A percentile compares a stretch with the other conserved stretches of the same genome.
Evolutionary conservation across 208 protist species (phyloP).

Genomic region (Trypanosoma mega): DNA sequence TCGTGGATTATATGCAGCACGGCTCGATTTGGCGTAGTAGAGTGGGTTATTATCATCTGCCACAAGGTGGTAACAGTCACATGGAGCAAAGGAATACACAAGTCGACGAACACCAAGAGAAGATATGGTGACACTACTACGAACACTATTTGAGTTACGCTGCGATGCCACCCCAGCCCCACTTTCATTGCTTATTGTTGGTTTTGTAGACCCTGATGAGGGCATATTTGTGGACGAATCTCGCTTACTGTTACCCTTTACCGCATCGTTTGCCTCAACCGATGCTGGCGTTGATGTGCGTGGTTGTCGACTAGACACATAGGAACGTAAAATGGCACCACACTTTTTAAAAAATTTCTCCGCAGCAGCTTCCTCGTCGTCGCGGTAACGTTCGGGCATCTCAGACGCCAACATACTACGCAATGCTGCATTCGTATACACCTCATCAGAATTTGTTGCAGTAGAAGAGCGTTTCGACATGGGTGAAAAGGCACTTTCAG

Average conservation of each 20-base stretch:
- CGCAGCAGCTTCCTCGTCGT: conserved; percentile 33
- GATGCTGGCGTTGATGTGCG: neutral
- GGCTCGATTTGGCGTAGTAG: conserved; percentile 60
- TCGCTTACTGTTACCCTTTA: conserved; percentile 12
- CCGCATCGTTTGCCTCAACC: neutral
- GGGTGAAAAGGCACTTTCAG: neutral
- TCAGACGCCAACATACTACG: conserved; percentile 28
- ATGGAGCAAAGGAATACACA: conserved; percentile 69
- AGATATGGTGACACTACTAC: conserved; percentile 1
- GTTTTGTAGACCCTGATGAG: too few relatives aligned
- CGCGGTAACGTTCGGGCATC: conserved; percentile 25
- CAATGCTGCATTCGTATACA: conserved; percentile 29
- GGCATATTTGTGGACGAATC: too few relatives aligned
- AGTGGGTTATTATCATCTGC: conserved; percentile 59
- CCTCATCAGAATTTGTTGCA: conserved; percentile 4
- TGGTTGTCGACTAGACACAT: conserved; percentile 30
- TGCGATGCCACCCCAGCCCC: too few relatives aligned
- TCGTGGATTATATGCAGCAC: conserved; percentile 45
- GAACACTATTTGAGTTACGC: too few relatives aligned
- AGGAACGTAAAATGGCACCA: conserved; percentile 48
- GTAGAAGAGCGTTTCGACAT: neutral
- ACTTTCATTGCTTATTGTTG: too few relatives aligned
- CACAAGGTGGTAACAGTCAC: conserved; percentile 74
- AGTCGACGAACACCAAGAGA: conserved; percentile 50
- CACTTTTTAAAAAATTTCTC: conserved; percentile 51